phyloP scores from a whole-genome alignment of 192 early-diverging fungal genomes.

The Tieghemiomyces parasiticus region DNA sequence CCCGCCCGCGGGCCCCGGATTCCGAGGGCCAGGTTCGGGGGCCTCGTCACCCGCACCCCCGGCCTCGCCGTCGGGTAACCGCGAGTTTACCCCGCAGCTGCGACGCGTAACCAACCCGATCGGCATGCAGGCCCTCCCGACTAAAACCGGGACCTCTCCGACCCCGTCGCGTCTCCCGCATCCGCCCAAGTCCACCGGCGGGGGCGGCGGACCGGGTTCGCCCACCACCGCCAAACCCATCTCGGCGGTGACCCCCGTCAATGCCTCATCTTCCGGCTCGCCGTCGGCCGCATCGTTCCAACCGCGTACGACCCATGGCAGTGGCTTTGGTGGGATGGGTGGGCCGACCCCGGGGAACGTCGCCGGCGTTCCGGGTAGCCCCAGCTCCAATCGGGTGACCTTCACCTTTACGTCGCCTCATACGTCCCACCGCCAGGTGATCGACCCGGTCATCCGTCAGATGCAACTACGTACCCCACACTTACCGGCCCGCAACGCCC shows the following conservation, averaged over 20 bases:
- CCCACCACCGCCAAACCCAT: background rate
- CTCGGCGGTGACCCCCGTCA: background rate
- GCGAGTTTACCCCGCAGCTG: background rate
- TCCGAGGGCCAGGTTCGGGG: no score
- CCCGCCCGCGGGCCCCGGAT: no score
- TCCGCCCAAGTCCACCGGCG: background rate
- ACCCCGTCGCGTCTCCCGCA: no score
- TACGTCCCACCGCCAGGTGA: constrained; percentile 10
- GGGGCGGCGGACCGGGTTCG: background rate
- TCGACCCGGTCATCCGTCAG: constrained; percentile 11
- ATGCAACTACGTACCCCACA: constrained; percentile 9
- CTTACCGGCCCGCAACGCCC: constrained; percentile 8
- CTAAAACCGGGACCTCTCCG: background rate
- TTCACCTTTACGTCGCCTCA: constrained; percentile 10
- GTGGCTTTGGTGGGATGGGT: background rate
- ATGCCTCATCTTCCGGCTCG: background rate
- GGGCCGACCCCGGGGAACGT: no score
- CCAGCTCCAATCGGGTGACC: background rate
- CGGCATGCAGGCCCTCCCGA: background rate
- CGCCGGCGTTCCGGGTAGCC: no score
- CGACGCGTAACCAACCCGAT: constrained; percentile 9
- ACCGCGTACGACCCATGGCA: background rate
- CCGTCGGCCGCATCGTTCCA: no score
- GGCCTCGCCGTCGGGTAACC: background rate
- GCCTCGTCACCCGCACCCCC: background rate